Percentiles rank a stretch among this genome's conserved stretches.
These are phyloP conservation scores for Candida sp. DNA, from an alignment of 1,139 yeast species.

Conservation along the genomic window DNA sequence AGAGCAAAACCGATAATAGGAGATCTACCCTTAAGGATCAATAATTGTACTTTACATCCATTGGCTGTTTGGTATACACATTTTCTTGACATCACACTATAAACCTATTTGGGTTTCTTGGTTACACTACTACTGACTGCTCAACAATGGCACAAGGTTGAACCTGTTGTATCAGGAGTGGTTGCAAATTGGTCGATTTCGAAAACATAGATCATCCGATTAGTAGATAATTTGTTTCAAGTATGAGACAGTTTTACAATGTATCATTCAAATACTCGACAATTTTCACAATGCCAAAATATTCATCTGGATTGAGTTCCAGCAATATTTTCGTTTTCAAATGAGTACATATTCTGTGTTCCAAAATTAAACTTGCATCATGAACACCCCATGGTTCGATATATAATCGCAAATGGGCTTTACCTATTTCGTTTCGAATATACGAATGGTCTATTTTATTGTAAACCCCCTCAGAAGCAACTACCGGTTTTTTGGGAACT, in stretches of 20 bases:
- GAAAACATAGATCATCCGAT: not conserved
- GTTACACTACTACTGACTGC: no score
- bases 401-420: conserved; percentile 16
- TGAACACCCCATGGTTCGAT: conserved; percentile 47
- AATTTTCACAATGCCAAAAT: conserved; percentile 25
- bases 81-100: no score
- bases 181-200: not conserved
- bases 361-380: conserved; percentile 34
- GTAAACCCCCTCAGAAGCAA: conserved; percentile 21
- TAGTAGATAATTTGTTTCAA: no score
- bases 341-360: conserved; percentile 16
- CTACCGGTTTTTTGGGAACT: conserved; percentile 21
- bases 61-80: no score
- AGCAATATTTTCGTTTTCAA: conserved; percentile 8
- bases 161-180: not conserved
- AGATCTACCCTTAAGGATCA: no score
- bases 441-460: conserved; percentile 16
- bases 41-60: no score
- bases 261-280: conserved; percentile 24
- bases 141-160: not conserved
- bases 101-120: no score
- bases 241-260: not conserved
- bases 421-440: conserved; percentile 11
- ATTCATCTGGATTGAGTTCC: conserved; percentile 16
- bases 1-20: no score